Base-by-base conservation (phyloP, 106 monocot genomes). In the Phalaenopsis aphrodite region DNA sequence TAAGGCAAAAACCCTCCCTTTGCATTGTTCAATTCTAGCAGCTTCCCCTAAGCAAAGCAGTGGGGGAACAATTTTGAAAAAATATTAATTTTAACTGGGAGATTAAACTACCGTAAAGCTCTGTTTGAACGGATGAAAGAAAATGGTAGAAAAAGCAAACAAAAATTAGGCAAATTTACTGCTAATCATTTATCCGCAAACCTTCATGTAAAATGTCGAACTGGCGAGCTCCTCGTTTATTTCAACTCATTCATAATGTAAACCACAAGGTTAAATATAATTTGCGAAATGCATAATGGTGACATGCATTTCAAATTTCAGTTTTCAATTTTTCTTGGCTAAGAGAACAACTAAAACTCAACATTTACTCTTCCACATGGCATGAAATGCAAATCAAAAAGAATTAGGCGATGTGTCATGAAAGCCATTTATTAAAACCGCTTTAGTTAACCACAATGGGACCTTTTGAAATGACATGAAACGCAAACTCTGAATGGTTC, bases 11-110 rank as follows among this genome's bases (percentile, higher is more conserved):
- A 94, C 91, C 79, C 94, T 79, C 76, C 94, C 94, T 73, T 78
- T 88, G 86, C 91, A 94, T 82, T 86, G 87, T 30, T 86, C 84
- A 41, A 94, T 94, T 83, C 94, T 94, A 0, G 87, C 91, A 78
- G 88, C 87, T 84, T 94, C 94, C 58, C 80, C 94, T 94, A 75
- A 78, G 78, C n/a, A 75, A 65, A 17, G 56, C 0, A 15, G 16
- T 45, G 19, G 72, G 72, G 72, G 15, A 45, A 45, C 19, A 72
- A 41, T 11, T 56, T 41, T 72, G 74, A 76, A 49, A 21, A 49
- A 76, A 76, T 12, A 46, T 30, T 76, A 76, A 24, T 11, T 76
- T 49, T 4, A 12, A 43, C 36, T 2, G 42, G 14, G 12, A 3
- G 52, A 52, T 71, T 36, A 38, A 71, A 16, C 1, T 41, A 71